Base-by-base conservation (phyloP, 2,329 filamentous ascomycete genomes). In the Phialophora macrospora region DNA sequence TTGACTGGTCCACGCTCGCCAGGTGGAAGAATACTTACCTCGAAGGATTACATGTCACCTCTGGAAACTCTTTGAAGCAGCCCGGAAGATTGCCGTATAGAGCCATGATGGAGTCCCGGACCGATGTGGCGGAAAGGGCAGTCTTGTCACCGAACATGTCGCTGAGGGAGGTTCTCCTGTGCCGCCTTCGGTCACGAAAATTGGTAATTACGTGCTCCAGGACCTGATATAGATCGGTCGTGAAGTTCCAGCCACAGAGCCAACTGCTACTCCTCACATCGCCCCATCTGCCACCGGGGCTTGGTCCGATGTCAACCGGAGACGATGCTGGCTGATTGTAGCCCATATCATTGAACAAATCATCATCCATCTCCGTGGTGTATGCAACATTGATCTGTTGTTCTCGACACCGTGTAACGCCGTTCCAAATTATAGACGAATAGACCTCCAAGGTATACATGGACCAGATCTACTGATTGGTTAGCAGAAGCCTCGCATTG, bases 161-260 rank as follows among this genome's bases (percentile, higher is more conserved):
- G 52, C n/a, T 57, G n/a, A 68, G 60, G 41, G 66, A 70, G 7
- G 56, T 59, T 7, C 67, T 55, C 46, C 60, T 62, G n/a, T 64
- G 60, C 26, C 32, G 58, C 44, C 51, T 62, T 51, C 41, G 56
- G 49, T 65, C 62, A 49, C 70, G 63, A 54, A 67, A 68, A 12
- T 63, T 64, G 48, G 55, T 54, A 9, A 79, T 72, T 11, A 80
- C 80, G 67, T 87, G 83, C 70, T 87, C 84, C 17, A 87, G 74
- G 8, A 86, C 78, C 4, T 84, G 80, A 70, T 86, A 87, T 0
- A 87, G 74, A 70, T 86, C 84, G 0, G 83, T 85, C 6, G 80
- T 83, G 64, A 85, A 85, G 72, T 86, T 87, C 83, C 83, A 86
- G 20, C 84, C 84, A 49, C 79, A 78, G 7, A 87, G 74, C 84